These are phyloP conservation scores for Pseudognaphalium luteoalbum DNA, from an alignment of 129 eudicot species.

Conservation along the genomic window DNA sequence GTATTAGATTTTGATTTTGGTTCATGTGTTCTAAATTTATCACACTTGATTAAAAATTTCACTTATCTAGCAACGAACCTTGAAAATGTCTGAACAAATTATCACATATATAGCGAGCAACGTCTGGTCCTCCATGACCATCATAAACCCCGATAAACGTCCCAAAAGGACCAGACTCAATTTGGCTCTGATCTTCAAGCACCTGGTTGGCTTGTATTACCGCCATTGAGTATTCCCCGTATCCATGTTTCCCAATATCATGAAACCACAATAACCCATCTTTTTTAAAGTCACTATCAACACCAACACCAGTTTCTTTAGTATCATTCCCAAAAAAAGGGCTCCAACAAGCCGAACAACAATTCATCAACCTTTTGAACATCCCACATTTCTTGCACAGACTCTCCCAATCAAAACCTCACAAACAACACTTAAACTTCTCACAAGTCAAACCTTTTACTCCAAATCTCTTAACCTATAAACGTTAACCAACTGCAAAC, in stretches of 20 bases:
- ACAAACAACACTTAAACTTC: neutral
- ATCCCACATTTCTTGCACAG: slow-evolving; percentile 60
- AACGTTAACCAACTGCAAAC: neutral
- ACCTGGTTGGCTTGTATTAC: slow-evolving; percentile 60
- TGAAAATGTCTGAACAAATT: slow-evolving; percentile 50
- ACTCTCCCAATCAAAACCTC: slow-evolving; percentile 23
- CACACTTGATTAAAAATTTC: neutral
- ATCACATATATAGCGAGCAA: slow-evolving; percentile 59
- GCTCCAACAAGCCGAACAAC: slow-evolving; percentile 54
- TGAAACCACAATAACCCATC: slow-evolving; percentile 61
- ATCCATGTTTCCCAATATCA: slow-evolving; percentile 47
- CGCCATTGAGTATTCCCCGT: slow-evolving; percentile 65
- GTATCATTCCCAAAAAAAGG: slow-evolving; percentile 36
- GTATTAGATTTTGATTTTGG: neutral
- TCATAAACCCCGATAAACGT: slow-evolving; percentile 71
- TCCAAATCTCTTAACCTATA: neutral
- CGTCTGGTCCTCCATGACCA: slow-evolving; percentile 72
- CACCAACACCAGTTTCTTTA: slow-evolving; percentile 26
- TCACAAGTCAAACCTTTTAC: slow-evolving; percentile 10
- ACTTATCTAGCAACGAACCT: slow-evolving; percentile 37
- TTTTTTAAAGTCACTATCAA: slow-evolving; percentile 33
- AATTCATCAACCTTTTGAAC: slow-evolving; percentile 53
- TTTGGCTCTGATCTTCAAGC: slow-evolving; percentile 67
- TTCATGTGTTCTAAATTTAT: neutral
- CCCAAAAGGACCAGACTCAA: slow-evolving; percentile 63